A percentile compares a stretch with the other conserved stretches of the same genome.
These are phyloP conservation scores for Backusella circina DNA, from an alignment of 192 early-diverging fungal genomes.

Conservation along the genomic window DNA sequence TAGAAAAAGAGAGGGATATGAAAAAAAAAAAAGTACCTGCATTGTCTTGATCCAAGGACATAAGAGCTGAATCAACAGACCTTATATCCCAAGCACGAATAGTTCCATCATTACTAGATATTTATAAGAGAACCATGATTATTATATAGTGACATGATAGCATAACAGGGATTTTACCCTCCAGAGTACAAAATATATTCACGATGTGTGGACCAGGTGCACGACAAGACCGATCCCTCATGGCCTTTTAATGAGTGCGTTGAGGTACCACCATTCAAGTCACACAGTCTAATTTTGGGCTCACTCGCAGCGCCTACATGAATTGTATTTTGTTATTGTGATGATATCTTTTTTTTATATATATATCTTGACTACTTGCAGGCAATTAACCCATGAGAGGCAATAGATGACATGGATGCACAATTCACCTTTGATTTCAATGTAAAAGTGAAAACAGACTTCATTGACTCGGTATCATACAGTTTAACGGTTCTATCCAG, in stretches of 20 bases:
- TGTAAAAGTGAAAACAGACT: constrained; percentile 65
- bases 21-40: constrained; percentile 9
- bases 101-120: constrained; percentile 56
- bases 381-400: constrained; percentile 73
- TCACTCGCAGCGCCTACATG: constrained; percentile 56
- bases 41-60: constrained; percentile 60
- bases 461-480: constrained; percentile 79
- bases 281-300: constrained; percentile 73
- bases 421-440: constrained; percentile 63
- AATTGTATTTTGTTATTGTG: background rate
- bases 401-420: constrained; percentile 76
- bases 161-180: constrained; percentile 33
- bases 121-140: background rate
- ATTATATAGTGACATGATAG: background rate
- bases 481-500: constrained; percentile 74
- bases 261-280: constrained; percentile 61
- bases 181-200: constrained; percentile 74
- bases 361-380: constrained; percentile 32
- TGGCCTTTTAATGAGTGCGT: constrained; percentile 61
- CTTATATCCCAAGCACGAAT: constrained; percentile 86
- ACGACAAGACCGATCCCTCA: constrained; percentile 46
- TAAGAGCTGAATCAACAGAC: constrained; percentile 61
- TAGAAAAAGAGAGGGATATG: no score
- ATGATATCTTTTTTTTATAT: background rate
- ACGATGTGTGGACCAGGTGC: constrained; percentile 74